A percentile compares a stretch with the other conserved stretches of the same genome.
phyloP scores from a whole-genome alignment of 2,329 filamentous ascomycete genomes.

The Sarocladium oryzae region DNA sequence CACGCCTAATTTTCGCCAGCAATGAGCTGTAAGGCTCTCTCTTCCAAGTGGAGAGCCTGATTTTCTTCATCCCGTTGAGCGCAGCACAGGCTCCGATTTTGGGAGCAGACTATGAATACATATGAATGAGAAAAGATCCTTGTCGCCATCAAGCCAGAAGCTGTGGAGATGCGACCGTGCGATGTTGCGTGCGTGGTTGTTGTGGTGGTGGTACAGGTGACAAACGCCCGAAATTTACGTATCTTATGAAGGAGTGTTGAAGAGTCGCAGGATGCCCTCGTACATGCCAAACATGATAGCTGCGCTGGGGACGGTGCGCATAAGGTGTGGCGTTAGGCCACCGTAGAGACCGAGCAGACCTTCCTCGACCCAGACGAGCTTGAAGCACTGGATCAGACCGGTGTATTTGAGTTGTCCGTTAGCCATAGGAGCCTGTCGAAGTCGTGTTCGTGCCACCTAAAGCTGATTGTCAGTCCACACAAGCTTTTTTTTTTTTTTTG shows the following conservation, averaged over 20 bases:
- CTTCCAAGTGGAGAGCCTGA: not conserved
- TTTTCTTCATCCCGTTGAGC: not conserved
- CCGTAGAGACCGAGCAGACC: constrained; percentile 82
- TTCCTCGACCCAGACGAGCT: constrained; percentile 80
- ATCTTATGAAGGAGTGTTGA: constrained; percentile 30
- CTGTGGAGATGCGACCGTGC: no score
- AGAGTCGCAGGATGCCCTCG: constrained; percentile 48
- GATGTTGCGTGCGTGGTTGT: no score
- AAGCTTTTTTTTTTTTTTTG: no score
- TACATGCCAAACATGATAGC: constrained; percentile 97
- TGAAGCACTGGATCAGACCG: constrained; percentile 82
- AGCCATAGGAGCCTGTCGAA: constrained; percentile 75
- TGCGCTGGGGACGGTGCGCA: constrained; percentile 84
- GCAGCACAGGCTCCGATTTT: not conserved
- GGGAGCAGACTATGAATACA: not conserved
- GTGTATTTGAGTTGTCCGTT: constrained; percentile 76
- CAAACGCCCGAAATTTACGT: no score
- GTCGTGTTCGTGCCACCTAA: constrained; percentile 71
- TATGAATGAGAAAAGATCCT: not conserved
- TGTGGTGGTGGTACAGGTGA: not conserved
- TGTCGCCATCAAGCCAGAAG: not conserved
- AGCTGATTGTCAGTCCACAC: not conserved
- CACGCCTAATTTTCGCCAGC: constrained; percentile 3
- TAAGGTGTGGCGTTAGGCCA: constrained; percentile 82
- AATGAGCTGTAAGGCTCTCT: not conserved